These are phyloP conservation scores for Dillenia turbinata DNA, from an alignment of 164 flowering plant genomes.

Conservation along the genomic window DNA sequence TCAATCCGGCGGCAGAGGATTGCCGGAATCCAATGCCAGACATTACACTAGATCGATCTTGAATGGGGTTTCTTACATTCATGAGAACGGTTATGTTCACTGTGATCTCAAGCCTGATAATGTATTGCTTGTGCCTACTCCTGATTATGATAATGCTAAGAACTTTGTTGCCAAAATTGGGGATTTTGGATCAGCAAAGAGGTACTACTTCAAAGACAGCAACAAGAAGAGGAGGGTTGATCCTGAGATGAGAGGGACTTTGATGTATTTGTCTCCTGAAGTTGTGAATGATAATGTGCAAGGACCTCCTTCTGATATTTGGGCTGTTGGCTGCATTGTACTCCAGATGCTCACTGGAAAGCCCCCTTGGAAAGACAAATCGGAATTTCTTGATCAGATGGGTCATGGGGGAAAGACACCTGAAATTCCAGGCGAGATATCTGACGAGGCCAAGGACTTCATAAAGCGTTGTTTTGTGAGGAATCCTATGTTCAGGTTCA, in stretches of 20 bases:
- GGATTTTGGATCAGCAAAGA: conserved; percentile 15
- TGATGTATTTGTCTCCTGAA: conserved; percentile 20
- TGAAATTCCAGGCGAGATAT: conserved; percentile 6
- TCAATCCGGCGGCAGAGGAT: conserved; percentile 7
- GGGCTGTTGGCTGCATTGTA: conserved; percentile 27
- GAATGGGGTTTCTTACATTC: conserved; percentile 16
- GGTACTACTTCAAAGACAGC: conserved; percentile 13
- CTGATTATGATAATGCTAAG: neutral
- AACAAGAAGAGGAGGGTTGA: conserved; percentile 14
- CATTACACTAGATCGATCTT: conserved; percentile 14
- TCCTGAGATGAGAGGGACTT: conserved; percentile 18
- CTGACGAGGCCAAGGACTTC: conserved; percentile 16
- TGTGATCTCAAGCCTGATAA: conserved; percentile 23
- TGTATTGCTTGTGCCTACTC: neutral
- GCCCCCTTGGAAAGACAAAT: conserved; percentile 8
- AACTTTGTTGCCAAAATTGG: conserved; percentile 11
- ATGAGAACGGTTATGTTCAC: conserved; percentile 17
- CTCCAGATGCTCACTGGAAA: conserved; percentile 25
- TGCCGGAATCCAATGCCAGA: conserved; percentile 20
- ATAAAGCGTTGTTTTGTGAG: conserved; percentile 20
- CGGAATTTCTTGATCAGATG: conserved; percentile 7
- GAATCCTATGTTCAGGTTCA: conserved; percentile 12
- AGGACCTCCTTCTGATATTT: conserved; percentile 16
- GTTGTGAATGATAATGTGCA: conserved; percentile 13
- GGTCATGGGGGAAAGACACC: conserved; percentile 10